Conservation (phyloP, 306 rosid species). For the Bauhinia variegata region DNA sequence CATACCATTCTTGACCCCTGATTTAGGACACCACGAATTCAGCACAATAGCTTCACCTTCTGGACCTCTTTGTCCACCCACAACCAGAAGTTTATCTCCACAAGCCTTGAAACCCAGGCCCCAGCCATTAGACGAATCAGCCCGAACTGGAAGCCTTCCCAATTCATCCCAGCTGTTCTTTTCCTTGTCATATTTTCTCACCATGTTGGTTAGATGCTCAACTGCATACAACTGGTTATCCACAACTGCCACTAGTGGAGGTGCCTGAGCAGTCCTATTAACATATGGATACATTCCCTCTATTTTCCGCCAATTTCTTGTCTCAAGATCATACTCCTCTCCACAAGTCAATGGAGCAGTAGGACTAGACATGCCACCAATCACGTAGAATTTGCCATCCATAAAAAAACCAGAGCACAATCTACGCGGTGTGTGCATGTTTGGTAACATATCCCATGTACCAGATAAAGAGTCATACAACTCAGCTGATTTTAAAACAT, state of each 20-base stretch:
- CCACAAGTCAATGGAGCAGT: conserved; percentile 79
- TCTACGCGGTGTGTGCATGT: conserved; percentile 84
- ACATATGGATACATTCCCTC: conserved; percentile 86
- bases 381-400: conserved; percentile 85
- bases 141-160: conserved; percentile 93
- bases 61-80: conserved; percentile 92
- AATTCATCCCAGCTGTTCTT: conserved; percentile 74
- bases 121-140: conserved; percentile 90
- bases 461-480: conserved; percentile 72
- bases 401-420: conserved; percentile 88
- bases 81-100: conserved; percentile 79
- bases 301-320: conserved; percentile 74
- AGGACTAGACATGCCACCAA: conserved; percentile 90
- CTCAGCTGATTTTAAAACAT: conserved; percentile 74
- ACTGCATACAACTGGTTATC: conserved; percentile 77
- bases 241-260: conserved; percentile 97
- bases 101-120: conserved; percentile 98
- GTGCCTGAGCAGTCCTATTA: conserved; percentile 81
- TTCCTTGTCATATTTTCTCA: conserved; percentile 78
- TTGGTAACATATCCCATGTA: conserved; percentile 74
- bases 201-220: conserved; percentile 86
- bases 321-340: conserved; percentile 81
- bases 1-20: conserved; percentile 65
- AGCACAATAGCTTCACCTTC: conserved; percentile 86
- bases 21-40: conserved; percentile 74